Conservation (phyloP, 2,329 filamentous ascomycete species). For the Mycosphaerelloides madeirae region DNA sequence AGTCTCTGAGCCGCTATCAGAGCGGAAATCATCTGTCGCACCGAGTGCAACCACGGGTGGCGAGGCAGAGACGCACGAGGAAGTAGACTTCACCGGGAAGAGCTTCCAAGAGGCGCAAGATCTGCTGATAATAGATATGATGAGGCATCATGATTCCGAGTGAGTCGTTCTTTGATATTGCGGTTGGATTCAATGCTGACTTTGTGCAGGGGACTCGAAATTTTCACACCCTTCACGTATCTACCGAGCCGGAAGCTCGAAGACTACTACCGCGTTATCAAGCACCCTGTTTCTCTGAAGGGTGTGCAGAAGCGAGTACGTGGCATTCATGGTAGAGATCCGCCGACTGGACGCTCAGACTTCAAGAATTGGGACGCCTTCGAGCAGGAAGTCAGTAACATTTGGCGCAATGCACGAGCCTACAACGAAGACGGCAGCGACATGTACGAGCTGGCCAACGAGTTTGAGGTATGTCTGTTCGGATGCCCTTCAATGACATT, state of each 20-base stretch:
- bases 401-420: conserved; percentile 82
- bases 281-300: conserved; percentile 72
- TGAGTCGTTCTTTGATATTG: conserved; percentile 36
- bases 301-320: conserved; percentile 72
- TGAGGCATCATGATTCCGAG: conserved; percentile 62
- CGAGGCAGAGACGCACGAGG: conserved; percentile 13
- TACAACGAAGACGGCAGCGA: conserved; percentile 92
- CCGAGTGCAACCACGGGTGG: conserved; percentile 22
- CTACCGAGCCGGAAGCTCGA: conserved; percentile 70
- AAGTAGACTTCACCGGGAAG: conserved; percentile 61
- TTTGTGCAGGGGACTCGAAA: conserved; percentile 56
- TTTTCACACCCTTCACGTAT: conserved; percentile 70
- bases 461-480: conserved; percentile 63
- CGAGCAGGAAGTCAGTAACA: conserved; percentile 70
- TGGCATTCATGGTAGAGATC: conserved; percentile 64
- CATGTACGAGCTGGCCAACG: conserved; percentile 69
- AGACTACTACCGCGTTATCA: conserved; percentile 83
- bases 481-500: conserved; percentile 2
- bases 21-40: conserved; percentile 28
- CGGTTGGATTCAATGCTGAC: conserved; percentile 6
- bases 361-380: conserved; percentile 81
- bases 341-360: conserved; percentile 57
- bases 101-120: conserved; percentile 82
- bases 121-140: conserved; percentile 71
- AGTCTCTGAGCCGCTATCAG: conserved; percentile 25